A percentile compares a stretch with the other conserved stretches of the same genome.
These are phyloP conservation scores for Saccharomycopsis selenospora DNA, from an alignment of 805 yeast species.

Conservation along the genomic window DNA sequence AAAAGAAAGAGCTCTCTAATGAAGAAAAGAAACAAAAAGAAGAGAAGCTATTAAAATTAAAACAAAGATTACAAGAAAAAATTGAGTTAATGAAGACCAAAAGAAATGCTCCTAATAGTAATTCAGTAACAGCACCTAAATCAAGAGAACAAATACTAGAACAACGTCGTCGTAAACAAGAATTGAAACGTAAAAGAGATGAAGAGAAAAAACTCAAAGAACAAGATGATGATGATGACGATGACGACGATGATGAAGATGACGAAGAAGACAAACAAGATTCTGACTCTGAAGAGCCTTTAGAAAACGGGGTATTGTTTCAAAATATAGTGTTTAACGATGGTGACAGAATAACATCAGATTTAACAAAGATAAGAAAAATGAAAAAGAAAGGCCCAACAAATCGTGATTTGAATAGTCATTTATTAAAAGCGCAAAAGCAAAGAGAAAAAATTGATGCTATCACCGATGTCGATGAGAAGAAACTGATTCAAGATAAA, in stretches of 20 bases:
- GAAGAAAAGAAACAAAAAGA: slow-evolving; percentile 45
- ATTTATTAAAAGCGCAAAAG: slow-evolving; percentile 65
- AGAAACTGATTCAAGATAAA: slow-evolving; percentile 56
- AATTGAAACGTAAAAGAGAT: slow-evolving; percentile 29
- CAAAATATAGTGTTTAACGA: slow-evolving; percentile 79
- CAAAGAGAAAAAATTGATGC: slow-evolving; percentile 57
- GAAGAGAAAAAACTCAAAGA: slow-evolving; percentile 35
- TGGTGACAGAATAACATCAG: slow-evolving; percentile 74
- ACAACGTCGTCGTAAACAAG: slow-evolving; percentile 46
- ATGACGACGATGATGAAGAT: slow-evolving; percentile 31
- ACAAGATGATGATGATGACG: slow-evolving; percentile 30
- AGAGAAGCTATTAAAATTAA: slow-evolving; percentile 56
- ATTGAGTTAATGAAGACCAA: slow-evolving; percentile 64
- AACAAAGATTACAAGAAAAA: slow-evolving; percentile 71
- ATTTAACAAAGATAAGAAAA: slow-evolving; percentile 51
- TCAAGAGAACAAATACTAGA: slow-evolving; percentile 75
- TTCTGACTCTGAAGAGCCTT: slow-evolving; percentile 26
- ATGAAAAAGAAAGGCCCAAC: slow-evolving; percentile 75
- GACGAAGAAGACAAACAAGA: slow-evolving; percentile 23
- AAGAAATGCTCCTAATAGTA: slow-evolving; percentile 89
- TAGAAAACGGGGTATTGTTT: slow-evolving; percentile 48
- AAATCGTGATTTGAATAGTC: slow-evolving; percentile 76
- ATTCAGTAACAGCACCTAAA: slow-evolving; percentile 70
- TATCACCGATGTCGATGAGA: slow-evolving; percentile 50
- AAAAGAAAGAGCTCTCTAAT: slow-evolving; percentile 30